Conservation (phyloP, 768 basidiomycete species). For the Boletus coccyginus region DNA sequence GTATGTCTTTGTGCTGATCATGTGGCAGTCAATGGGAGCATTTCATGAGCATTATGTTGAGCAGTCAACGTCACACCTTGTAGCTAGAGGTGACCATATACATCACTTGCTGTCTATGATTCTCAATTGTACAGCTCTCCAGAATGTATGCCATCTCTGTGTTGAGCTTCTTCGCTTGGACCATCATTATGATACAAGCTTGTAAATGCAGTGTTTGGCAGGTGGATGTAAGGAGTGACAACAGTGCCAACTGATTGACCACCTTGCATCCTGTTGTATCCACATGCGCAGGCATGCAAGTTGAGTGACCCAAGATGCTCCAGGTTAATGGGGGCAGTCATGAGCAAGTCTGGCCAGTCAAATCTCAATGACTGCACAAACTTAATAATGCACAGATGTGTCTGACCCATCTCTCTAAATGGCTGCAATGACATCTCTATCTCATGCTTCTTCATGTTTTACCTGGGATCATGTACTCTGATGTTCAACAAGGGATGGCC, state of each 20-base stretch:
- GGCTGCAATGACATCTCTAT: conserved; percentile 55
- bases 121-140: conserved; percentile 83
- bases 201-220: conserved; percentile 63
- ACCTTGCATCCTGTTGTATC: conserved; percentile 78
- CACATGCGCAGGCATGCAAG: conserved; percentile 62
- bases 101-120: conserved; percentile 78
- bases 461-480: conserved; percentile 64
- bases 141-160: conserved; percentile 74
- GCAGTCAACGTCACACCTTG: conserved; percentile 79
- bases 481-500: conserved; percentile 67
- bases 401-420: conserved; percentile 76
- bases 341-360: conserved; percentile 79
- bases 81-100: conserved; percentile 69
- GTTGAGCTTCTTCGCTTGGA: conserved; percentile 63
- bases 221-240: conserved; percentile 64
- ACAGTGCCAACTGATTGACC: conserved; percentile 69
- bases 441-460: conserved; percentile 75
- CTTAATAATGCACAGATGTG: conserved; percentile 83
- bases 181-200: conserved; percentile 58
- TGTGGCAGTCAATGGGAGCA: conserved; percentile 82
- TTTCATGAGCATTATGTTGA: conserved; percentile 84
- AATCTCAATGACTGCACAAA: conserved; percentile 81
- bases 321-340: conserved; percentile 54
- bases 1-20: conserved; percentile 80
- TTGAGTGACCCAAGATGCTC: conserved; percentile 66